Evolutionary conservation across 306 rosid genomes (phyloP), one percentile per base, ranked within the genome.

Genomic region (Acacia melanoxylon): DNA sequence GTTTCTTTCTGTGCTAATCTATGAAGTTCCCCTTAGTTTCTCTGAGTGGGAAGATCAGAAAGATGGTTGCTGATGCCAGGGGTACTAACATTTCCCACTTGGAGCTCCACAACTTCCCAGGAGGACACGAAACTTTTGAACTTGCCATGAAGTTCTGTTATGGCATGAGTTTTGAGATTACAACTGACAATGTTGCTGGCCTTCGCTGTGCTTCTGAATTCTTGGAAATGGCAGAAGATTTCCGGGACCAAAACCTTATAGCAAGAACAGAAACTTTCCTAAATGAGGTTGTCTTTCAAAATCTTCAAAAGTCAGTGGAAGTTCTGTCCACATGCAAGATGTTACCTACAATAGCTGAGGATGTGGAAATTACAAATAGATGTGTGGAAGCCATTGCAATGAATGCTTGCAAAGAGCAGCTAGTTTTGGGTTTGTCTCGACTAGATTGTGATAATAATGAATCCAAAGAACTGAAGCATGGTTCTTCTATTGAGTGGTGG

Each of bases 131-230:
- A 41, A 88, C 93, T 78, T 94, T 94, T 81, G 96, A 94, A 82
- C 91, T 94, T 9, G 93, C 97, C 80, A 90, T 91, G 91, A 94
- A 92, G 80, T 94, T 91, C 82, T 94, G 97, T 75, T 92, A 94
- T 54, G 97, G 94, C 10, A 91, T 94, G 90, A 90, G 91, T 77
- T 94, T 94, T 42, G 97, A 94, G 91, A 90, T 94, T 70, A 92
- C 93, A 10, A 81, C 89, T 16, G 80, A 81, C 20, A 92, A 92
- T 35, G 97, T 92, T n/a, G 93, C 93, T 0, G 81, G 82, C 9
- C 89, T 94, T 24, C 94, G 90, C 12, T 94, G 97, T 37, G 91
- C 92, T 22, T 97, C 97, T 14, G 91, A 92, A 62, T 92, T 85
- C 88, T 82, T 94, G 10, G 97, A 94, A 78, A 94, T 94, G 98